Conservation (phyloP, 495 filamentous ascomycete species). For the Cercophora newfieldiana region DNA sequence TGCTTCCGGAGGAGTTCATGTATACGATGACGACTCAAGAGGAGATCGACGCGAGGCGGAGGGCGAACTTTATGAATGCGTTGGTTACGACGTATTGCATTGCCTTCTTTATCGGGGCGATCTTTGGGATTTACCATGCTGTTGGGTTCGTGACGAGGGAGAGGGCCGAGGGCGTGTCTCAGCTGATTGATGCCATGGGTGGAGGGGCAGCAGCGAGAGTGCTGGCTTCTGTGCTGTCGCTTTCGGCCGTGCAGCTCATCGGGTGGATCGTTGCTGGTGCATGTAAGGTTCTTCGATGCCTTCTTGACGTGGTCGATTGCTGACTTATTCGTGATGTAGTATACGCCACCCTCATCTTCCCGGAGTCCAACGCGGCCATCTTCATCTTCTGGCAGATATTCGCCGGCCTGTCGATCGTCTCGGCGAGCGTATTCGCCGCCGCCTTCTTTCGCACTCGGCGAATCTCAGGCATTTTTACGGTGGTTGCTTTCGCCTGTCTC, state of each 20-base stretch:
- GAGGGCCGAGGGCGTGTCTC: constrained; percentile 70
- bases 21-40: constrained; percentile 7
- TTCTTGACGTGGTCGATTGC: not conserved
- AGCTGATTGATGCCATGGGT: constrained; percentile 73
- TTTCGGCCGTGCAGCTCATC: constrained; percentile 17
- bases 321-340: constrained; percentile 32
- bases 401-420: constrained; percentile 59
- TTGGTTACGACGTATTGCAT: constrained; percentile 16
- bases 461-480: constrained; percentile 35
- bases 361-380: constrained; percentile 58
- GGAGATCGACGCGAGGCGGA: not conserved
- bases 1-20: constrained; percentile 6
- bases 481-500: constrained; percentile 17
- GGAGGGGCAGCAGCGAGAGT: constrained; percentile 19
- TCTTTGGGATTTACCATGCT: constrained; percentile 22
- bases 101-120: constrained; percentile 22
- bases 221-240: constrained; percentile 9
- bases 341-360: constrained; percentile 59
- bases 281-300: constrained; percentile 16
- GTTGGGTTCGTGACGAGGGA: constrained; percentile 64
- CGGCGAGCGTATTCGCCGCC: constrained; percentile 65
- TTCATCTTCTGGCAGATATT: constrained; percentile 62
- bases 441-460: constrained; percentile 68
- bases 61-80: not conserved
- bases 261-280: constrained; percentile 41